Conservation (phyloP, 2,329 filamentous ascomycete species). For the Zymoseptoria pseudotritici region DNA sequence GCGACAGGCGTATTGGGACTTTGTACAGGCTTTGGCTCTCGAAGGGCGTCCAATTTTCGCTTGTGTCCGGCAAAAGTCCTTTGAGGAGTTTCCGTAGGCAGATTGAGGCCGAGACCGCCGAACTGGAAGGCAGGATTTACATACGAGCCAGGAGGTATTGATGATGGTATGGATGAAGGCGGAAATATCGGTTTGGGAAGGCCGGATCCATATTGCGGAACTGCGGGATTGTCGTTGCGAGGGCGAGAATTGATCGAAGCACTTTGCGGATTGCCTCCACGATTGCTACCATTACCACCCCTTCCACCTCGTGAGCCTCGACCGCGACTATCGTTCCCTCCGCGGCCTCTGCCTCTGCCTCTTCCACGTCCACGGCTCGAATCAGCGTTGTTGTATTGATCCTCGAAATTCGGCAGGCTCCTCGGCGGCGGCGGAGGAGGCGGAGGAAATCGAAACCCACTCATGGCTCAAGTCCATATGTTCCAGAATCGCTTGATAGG, state of each 20-base stretch:
- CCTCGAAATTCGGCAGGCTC: slow-evolving; percentile 14
- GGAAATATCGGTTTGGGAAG: not conserved
- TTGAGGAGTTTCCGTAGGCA: slow-evolving; percentile 4
- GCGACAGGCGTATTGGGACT: slow-evolving; percentile 16
- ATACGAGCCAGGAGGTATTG: slow-evolving; percentile 23
- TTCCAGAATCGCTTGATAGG: not conserved
- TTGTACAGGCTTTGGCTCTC: slow-evolving; percentile 11
- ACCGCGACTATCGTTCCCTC: slow-evolving; percentile 10
- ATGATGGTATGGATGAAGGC: not conserved
- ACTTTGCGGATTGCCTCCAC: not conserved
- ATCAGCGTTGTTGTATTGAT: slow-evolving; percentile 12
- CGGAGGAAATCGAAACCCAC: slow-evolving; percentile 40
- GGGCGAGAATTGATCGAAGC: not conserved
- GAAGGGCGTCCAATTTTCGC: slow-evolving; percentile 27
- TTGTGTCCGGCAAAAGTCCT: slow-evolving; percentile 25
- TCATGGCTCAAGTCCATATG: slow-evolving; percentile 6
- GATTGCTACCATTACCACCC: not conserved
- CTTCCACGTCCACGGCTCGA: slow-evolving; percentile 24
- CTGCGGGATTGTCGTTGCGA: not conserved
- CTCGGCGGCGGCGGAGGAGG: slow-evolving; percentile 39
- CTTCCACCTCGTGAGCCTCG: slow-evolving; percentile 7
- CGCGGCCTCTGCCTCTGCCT: slow-evolving; percentile 25
- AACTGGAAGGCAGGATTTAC: slow-evolving; percentile 25
- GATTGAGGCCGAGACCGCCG: not conserved
- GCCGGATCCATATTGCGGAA: not conserved